A percentile compares a stretch with the other conserved stretches of the same genome.
These are phyloP conservation scores for Juglanconis sp. DNA, from an alignment of 2,329 filamentous ascomycete species.

Conservation along the genomic window DNA sequence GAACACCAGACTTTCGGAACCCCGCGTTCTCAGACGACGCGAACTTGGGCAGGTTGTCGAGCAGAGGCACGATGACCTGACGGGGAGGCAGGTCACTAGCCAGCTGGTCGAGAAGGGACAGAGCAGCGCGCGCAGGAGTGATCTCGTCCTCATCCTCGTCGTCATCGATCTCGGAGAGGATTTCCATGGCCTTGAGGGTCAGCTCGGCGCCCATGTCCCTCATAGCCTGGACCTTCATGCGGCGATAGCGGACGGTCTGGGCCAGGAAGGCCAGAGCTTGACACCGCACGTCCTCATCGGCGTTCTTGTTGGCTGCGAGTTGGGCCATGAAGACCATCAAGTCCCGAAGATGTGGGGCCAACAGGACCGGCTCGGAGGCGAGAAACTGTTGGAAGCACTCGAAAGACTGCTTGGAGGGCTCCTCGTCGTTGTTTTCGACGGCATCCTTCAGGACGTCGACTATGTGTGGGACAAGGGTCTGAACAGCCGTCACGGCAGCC, in stretches of 20 bases:
- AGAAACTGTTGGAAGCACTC: conserved; percentile 97
- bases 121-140: conserved; percentile 78
- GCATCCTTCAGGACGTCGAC: conserved; percentile 84
- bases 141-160: conserved; percentile 79
- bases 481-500: conserved; percentile 69
- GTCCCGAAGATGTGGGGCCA: conserved; percentile 83
- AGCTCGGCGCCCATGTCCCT: conserved; percentile 79
- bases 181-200: conserved; percentile 82
- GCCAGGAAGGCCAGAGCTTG: conserved; percentile 93
- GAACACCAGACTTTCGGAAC: conserved; percentile 83
- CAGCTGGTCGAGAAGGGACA: conserved; percentile 85
- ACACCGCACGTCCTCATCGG: conserved; percentile 80
- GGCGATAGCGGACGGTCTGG: conserved; percentile 86
- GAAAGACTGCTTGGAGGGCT: conserved; percentile 84
- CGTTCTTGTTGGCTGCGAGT: conserved; percentile 70
- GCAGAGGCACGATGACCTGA: conserved; percentile 88
- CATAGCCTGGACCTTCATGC: conserved; percentile 91
- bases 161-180: conserved; percentile 83
- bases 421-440: conserved; percentile 77
- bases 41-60: conserved; percentile 81
- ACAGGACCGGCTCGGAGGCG: conserved; percentile 79
- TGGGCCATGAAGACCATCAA: conserved; percentile 93
- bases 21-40: conserved; percentile 71
- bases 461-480: conserved; percentile 80
- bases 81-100: conserved; percentile 85